A percentile compares a stretch with the other conserved stretches of the same genome.
phyloP scores from a whole-genome alignment of 2,329 filamentous ascomycete species.

The Phialocephala subalpina region DNA sequence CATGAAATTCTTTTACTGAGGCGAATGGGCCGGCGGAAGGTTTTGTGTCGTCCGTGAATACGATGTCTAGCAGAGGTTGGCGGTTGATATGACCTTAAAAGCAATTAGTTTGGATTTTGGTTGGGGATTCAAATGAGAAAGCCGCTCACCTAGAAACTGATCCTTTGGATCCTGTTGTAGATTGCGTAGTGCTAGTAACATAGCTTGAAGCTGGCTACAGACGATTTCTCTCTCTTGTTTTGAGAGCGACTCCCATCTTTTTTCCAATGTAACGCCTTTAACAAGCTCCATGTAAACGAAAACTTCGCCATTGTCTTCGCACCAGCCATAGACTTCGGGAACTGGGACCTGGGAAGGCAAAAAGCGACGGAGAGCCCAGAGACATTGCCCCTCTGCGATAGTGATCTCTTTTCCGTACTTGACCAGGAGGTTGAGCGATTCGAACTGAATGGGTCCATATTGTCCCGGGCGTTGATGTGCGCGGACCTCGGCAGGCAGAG shows the following conservation, averaged over 20 bases:
- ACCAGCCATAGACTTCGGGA: constrained; percentile 48
- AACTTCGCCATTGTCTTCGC: constrained; percentile 33
- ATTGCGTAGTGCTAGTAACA: constrained; percentile 29
- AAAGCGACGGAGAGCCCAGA: constrained; percentile 40
- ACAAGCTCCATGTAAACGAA: constrained; percentile 43
- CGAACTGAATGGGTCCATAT: constrained; percentile 36
- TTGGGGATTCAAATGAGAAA: constrained; percentile 10
- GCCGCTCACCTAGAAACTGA: constrained; percentile 24
- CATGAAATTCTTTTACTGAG: constrained; percentile 38
- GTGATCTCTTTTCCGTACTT: constrained; percentile 43
- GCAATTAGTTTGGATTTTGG: constrained; percentile 6
- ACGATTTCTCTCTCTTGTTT: constrained; percentile 18
- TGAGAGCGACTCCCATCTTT: constrained; percentile 28
- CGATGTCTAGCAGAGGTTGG: constrained; percentile 34
- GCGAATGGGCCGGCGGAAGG: constrained; percentile 39
- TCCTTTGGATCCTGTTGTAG: constrained; percentile 24
- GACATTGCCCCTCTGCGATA: constrained; percentile 43
- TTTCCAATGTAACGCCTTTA: constrained; percentile 25
- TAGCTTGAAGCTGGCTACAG: constrained; percentile 34
- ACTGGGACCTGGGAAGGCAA: constrained; percentile 43
- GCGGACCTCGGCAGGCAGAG: constrained; percentile 16
- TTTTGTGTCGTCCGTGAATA: constrained; percentile 29
- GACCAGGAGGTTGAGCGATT: constrained; percentile 43
- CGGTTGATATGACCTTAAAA: constrained; percentile 24
- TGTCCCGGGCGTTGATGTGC: constrained; percentile 11